Base-by-base conservation (phyloP, 352 stramenopile species). In the Globisporangium spinosum region DNA sequence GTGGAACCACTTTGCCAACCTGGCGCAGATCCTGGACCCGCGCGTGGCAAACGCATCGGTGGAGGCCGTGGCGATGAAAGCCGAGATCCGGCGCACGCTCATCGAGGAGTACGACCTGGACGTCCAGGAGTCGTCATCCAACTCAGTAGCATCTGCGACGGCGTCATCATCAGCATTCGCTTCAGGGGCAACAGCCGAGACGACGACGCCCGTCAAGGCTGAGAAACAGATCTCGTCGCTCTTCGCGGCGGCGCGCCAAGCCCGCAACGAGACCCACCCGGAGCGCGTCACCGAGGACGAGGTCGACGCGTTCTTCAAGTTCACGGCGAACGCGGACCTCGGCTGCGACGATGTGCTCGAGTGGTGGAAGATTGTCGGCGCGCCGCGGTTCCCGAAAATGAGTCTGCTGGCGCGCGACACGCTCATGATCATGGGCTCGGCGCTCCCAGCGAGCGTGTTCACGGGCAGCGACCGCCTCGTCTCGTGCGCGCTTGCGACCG, bases 251-350 rank as follows among this genome's bases (percentile, higher is more conserved):
- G 63, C 63, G 1, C 63, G 63, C 0, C 51, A 61, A 38, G 63
- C 63, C 22, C 63, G 63, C 8, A 68, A 68, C 12, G 63, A 68
- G n/a, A 23, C 25, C 34, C 22, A 53, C 20, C 49, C 49, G 22
- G 63, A 62, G 17, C 51, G 63, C 35, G 32, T 63, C n/a, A 23
- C 32, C 17, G 55, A 68, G n/a, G 63, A 68, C 53, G 63, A 68
- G 25, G 63, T 68, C 2, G 63, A 68, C n/a, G 53, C 54, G 7
- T 68, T 68, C 38, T 68, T 57, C 63, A 62, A 68, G 27, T 62
- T 68, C 34, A 68, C 63, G 35, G 53, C 63, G 0, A 62, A 68
- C 15, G 34, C 51, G 15, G 63, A 68, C 13, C 25, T 63, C 40
- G 55, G 34, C 22, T 68, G 63, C 34, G 55, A 29, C 35, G 63